Evolutionary conservation across 2,329 filamentous ascomycete species (phyloP), one percentile per base, ranked within the genome.

Genomic region (Paecilomyces fulvus): DNA sequence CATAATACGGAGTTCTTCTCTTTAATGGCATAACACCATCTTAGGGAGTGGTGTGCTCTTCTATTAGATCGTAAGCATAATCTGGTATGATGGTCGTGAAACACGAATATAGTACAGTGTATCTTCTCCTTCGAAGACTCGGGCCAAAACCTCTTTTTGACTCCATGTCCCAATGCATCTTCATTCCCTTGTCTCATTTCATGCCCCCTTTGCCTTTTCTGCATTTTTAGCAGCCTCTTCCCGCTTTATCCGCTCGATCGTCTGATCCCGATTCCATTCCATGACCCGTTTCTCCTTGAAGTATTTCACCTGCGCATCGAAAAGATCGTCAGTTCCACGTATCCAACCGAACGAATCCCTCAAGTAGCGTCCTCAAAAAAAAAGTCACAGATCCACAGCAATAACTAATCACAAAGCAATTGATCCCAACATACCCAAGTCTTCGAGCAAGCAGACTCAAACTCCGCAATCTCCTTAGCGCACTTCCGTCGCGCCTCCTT

Each of bases 211-310:
- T 71, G 66, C 60, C 61, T 73, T 74, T 56, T 76, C 70, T 49
- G 71, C 65, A 70, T 89, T 79, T 72, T 82, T 79, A 61, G 81
- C 78, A 11, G 88, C 89, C 60, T 88, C 88, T 71, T 92, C 87
- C 51, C 80, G 81, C 69, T 87, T 81, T 65, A 96, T 82, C 69
- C 84, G 83, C 65, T 88, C 86, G 61, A 96, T 77, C 23, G 90
- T 88, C 74, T 86, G 80, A 67, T 89, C 87, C 74, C 92, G 90
- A 65, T 95, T 89, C 68, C 89, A 82, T 65, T 99, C 94, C 75
- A 95, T 92, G 33, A 97, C 90, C 66, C 94, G 82, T 76, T 91
- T 88, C 75, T 96, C 92, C 79, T 97, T 96, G 77, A 99, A 99
- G 75, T 99, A 97, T 75, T 91, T 90, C 59, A 96, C 89, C 90